These are phyloP conservation scores for Chloris gayana DNA, from an alignment of 176 grass and related monocot species.

Conservation along the genomic window DNA sequence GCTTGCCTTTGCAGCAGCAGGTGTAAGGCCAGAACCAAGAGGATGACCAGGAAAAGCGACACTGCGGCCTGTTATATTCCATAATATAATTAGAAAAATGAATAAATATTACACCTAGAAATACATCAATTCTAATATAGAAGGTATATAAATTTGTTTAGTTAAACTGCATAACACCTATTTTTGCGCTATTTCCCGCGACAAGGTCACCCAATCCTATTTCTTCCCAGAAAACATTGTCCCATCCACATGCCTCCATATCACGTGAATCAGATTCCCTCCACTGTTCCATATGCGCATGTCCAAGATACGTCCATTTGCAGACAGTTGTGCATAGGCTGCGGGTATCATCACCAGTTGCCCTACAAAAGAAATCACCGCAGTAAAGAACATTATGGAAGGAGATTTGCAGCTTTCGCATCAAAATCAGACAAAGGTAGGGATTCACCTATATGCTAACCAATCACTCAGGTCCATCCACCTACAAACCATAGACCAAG, in stretches of 20 bases:
- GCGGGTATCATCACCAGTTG: constrained; percentile 91
- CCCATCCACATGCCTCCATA: constrained; percentile 97
- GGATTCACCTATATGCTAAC: constrained; percentile 87
- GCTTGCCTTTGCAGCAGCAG: constrained; percentile 84
- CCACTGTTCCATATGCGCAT: constrained; percentile 79
- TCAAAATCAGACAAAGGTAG: constrained; percentile 18
- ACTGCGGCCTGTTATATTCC: constrained; percentile 69
- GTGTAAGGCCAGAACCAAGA: constrained; percentile 91
- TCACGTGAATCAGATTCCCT: constrained; percentile 68
- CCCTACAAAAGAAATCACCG: constrained; percentile 56
- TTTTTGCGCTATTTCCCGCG: constrained; percentile 82
- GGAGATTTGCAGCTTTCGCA: constrained; percentile 12
- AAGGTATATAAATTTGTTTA: constrained; percentile 19
- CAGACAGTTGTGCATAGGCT: constrained; percentile 97
- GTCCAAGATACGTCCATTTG: constrained; percentile 95
- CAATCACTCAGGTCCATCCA: constrained; percentile 99
- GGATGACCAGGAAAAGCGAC: constrained; percentile 98
- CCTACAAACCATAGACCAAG: constrained; percentile 86
- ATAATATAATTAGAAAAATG: constrained; percentile 35
- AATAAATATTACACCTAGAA: constrained; percentile 5
- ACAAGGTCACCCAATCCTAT: constrained; percentile 86
- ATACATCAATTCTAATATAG: neutral
- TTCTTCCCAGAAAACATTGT: constrained; percentile 96
- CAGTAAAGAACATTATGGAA: constrained; percentile 19
- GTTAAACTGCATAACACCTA: constrained; percentile 48